A percentile compares a stretch with the other conserved stretches of the same genome.
Conservation (phyloP, 2,329 filamentous ascomycete genomes). For the Rugonectria rugulosa region DNA sequence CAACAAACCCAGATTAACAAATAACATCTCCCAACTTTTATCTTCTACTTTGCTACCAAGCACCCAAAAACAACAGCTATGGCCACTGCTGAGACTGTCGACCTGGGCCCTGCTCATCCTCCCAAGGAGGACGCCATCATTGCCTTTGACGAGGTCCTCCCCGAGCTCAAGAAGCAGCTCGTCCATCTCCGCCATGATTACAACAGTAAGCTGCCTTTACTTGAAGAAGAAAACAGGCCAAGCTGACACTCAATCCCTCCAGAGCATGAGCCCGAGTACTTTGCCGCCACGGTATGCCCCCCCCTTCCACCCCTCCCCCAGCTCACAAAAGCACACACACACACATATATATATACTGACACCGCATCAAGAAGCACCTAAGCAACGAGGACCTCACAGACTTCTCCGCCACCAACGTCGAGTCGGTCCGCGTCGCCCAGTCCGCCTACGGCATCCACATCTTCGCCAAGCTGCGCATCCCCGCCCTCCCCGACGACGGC, state of each 20-base stretch:
- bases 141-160: conserved; percentile 57
- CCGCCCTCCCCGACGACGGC: conserved; percentile 55
- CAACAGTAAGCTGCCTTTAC: conserved; percentile 46
- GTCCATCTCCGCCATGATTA: conserved; percentile 57
- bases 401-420: conserved; percentile 80
- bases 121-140: conserved; percentile 59
- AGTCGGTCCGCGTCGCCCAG: conserved; percentile 92
- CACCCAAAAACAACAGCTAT: conserved; percentile 29
- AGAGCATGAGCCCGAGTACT: conserved; percentile 65
- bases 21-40: not conserved
- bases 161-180: conserved; percentile 60
- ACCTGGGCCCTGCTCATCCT: conserved; percentile 56
- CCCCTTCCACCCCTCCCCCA: not conserved
- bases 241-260: conserved; percentile 2
- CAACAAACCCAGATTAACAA: not conserved
- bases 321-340: not conserved
- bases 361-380: conserved; percentile 20
- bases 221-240: not conserved
- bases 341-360: not conserved
- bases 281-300: conserved; percentile 53
- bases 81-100: conserved; percentile 62
- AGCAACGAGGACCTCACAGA: conserved; percentile 88
- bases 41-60: not conserved
- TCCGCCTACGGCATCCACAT: conserved; percentile 81
- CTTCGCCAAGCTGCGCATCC: conserved; percentile 73